Conservation (phyloP, 2,329 filamentous ascomycete species). For the Endoconidiophora laricicola region DNA sequence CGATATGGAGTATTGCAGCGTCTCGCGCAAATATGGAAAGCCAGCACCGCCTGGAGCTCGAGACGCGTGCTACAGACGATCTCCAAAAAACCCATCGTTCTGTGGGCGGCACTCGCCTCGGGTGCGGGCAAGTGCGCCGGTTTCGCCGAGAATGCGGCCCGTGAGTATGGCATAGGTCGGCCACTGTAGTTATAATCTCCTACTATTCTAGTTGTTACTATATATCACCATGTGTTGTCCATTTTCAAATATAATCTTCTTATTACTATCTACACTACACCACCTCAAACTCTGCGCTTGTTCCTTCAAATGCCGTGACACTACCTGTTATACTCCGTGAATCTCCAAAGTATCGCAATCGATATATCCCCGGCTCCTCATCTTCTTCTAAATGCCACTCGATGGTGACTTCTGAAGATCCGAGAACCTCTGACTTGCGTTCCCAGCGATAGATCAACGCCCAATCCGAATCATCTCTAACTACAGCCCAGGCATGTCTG, state of each 20-base stretch:
- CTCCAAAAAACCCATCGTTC: slow-evolving; percentile 38
- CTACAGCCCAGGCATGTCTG: slow-evolving; percentile 38
- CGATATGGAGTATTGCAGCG: slow-evolving; percentile 41
- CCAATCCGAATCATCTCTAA: slow-evolving; percentile 70
- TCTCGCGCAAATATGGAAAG: slow-evolving; percentile 39
- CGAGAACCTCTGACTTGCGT: slow-evolving; percentile 50
- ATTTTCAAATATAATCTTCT: not conserved
- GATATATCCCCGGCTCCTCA: slow-evolving; percentile 42
- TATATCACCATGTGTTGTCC: not conserved
- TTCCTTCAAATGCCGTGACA: slow-evolving; percentile 53
- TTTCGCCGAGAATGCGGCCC: slow-evolving; percentile 3
- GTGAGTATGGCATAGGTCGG: not conserved
- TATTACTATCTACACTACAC: not conserved
- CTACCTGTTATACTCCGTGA: slow-evolving; percentile 46
- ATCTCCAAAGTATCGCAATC: slow-evolving; percentile 69
- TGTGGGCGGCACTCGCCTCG: slow-evolving; percentile 35
- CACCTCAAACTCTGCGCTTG: slow-evolving; percentile 35
- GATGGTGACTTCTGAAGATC: slow-evolving; percentile 61
- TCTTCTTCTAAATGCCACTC: slow-evolving; percentile 59
- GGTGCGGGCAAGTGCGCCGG: slow-evolving; percentile 9
- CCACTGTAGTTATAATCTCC: not conserved
- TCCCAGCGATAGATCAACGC: slow-evolving; percentile 67
- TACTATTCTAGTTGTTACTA: not conserved
- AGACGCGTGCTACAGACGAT: slow-evolving; percentile 41
- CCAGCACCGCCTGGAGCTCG: slow-evolving; percentile 30